Base-by-base conservation (phyloP, 176 grass and related monocot genomes). In the Cenchrus fungigraminus region DNA sequence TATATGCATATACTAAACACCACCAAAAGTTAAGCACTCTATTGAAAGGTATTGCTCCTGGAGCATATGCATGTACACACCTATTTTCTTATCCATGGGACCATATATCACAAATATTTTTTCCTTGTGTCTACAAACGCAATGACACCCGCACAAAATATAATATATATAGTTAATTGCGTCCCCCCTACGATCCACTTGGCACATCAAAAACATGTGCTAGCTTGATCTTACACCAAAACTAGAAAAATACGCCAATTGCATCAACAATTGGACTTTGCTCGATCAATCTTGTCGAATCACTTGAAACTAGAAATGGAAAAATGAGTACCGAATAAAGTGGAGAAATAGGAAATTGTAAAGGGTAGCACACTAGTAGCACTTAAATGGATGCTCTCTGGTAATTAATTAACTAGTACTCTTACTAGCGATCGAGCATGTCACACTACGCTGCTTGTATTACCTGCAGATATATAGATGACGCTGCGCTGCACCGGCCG, bases 211-310 rank as follows among this genome's bases (percentile, higher is more conserved):
- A 50, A 32, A 78, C 0, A 71, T 64, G 67, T 31, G 74, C 81
- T 65, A 53, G 54, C 54, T 60, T 66, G 58, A 68, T 73, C 84
- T 90, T 59, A 69, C 73, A 79, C 31, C 65, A 34, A 74, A 79
- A 87, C 34, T 47, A 84, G 68, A 82, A 75, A 55, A 75, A 55
- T 79, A 79, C 49, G 44, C 52, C 44, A 83, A 75, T 46, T 40
- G 80, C 82, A 31, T 62, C 80, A 71, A 58, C 80, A 63, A 68
- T 65, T 34, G 75, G 8, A 62, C 53, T 79, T 71, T 84, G 43
- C 53, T 82, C 58, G 44, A 62, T 71, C 67, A 54, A 53, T 71
- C 43, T 71, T 15, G 34, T 52, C 31, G 31, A 70, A 82, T 70
- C 50, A 77, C 79, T 51, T 29, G 4, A 40, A 64, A 68, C 28